Base-by-base conservation (phyloP, 2,329 filamentous ascomycete species). In the Penicillium hesseltinei region DNA sequence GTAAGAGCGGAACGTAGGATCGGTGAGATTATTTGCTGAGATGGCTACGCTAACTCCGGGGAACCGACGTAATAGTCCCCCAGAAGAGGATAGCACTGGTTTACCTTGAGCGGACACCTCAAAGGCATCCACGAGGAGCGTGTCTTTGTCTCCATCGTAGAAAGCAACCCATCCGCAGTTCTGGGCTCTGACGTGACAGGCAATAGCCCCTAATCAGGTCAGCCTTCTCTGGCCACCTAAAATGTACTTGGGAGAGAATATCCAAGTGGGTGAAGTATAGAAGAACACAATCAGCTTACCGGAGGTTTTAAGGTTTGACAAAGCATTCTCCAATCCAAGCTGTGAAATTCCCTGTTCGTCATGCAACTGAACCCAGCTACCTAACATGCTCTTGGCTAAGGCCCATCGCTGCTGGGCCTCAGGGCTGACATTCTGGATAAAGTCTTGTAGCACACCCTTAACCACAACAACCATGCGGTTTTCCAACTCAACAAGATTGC, bases 391-490 rank as follows among this genome's bases (percentile, higher is more conserved):
- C n/a, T 10, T 5, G 4, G n/a, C 36, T 9, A 38, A 10, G 36
- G 5, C 17, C 36, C 36, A 38, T 19, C 17, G 36, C 36, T 19
- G 36, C n/a, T 38, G 36, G 36, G n/a, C 11, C n/a, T 19, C 36
- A 11, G 36, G 36, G 36, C 36, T 19, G n/a, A 19, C 8, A 38
- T 19, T 38, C 36, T 38, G 36, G n/a, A 38, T 10, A 10, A 38
- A 38, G 2, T 19, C 36, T 38, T 38, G 36, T 4, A 38, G 36
- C n/a, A 38, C 36, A 38, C 9, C 17, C 4, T n/a, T 38, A 17
- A 19, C n/a, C 2, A 19, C 17, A 6, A 19, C n/a, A 9, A 19
- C 77, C 71, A 44, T 25, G 8, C 9, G 25, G 42, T 11, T n/a
- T 10, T 44, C 42, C 42, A 44, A 8, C 17, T n/a, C 7, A 6